Base-by-base conservation (phyloP, 1,284 basidiomycete genomes). In the Inonotus hispidus region DNA sequence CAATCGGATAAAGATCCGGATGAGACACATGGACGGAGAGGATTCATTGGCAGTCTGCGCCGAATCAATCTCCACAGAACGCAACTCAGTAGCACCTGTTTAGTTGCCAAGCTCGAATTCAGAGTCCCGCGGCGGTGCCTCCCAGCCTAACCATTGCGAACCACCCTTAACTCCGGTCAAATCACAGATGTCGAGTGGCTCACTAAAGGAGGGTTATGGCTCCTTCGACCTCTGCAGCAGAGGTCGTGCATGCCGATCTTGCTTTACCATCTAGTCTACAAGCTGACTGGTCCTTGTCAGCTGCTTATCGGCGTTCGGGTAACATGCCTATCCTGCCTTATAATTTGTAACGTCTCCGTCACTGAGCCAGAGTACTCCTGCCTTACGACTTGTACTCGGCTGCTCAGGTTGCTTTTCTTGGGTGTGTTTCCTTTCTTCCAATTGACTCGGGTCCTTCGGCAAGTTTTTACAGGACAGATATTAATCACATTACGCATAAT, bases 11-110 rank as follows among this genome's bases (percentile, higher is more conserved):
- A 64, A 58, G 58, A 66, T 60, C 57, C 56, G 50, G 70, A 69
- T 66, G 61, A 50, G 46, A 63, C 66, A 45, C 77, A 82, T 46
- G 82, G 80, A 4, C 74, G 74, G 2, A 70, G 83, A 53, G 70
- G 77, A 0, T 85, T 88, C 66, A 82, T 87, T 77, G 82, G 83
- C 2, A 80, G 80, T n/a, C 79, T 88, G 27, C 76, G 87, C 50
- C 75, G 82, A 60, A 81, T 89, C 53, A 89, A 85, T 63, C 72
- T 91, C 3, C 82, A 78, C 1, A 74, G 79, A 21, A 65, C 41
- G n/a, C 41, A 45, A 46, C 38, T 1, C 55, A 56, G 53, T n/a
- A 45, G 29, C 39, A 41, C n/a, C 13, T 25, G 35, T 10, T 41
- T 1, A 2, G 14, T 21, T 19, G 25, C 19, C 55, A 43, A 25